A percentile compares a stretch with the other conserved stretches of the same genome.
These are phyloP conservation scores for Cutaneotrichosporon dermatis DNA, from an alignment of 1,284 basidiomycete species.

Conservation along the genomic window DNA sequence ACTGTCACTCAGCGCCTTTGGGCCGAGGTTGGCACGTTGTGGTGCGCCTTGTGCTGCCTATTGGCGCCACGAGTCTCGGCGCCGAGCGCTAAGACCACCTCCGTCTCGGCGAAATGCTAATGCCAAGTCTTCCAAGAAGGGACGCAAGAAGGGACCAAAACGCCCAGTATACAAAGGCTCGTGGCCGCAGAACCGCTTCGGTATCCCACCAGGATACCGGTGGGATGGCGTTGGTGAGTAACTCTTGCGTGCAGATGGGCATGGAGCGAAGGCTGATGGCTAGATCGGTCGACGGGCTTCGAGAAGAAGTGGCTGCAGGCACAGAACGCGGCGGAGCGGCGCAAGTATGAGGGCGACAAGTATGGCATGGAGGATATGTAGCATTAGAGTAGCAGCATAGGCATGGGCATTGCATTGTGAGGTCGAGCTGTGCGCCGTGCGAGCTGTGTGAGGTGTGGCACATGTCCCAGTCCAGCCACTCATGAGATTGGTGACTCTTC, in stretches of 20 bases:
- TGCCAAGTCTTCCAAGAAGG: constrained; percentile 9
- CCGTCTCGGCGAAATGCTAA: constrained; percentile 8
- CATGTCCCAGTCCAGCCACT: too few species aligned
- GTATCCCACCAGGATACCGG: constrained; percentile 87
- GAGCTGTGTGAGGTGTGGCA: too few species aligned
- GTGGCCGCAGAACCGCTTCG: constrained; percentile 90
- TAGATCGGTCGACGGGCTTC: constrained; percentile 88
- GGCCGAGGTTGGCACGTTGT: neutral
- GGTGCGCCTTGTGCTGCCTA: neutral
- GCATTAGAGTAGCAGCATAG: neutral
- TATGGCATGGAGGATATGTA: constrained; percentile 91
- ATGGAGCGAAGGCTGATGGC: constrained; percentile 2
- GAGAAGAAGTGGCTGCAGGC: constrained; percentile 87
- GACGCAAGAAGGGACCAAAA: constrained; percentile 80
- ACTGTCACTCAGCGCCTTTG: neutral
- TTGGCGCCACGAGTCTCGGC: neutral
- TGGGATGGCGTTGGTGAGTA: constrained; percentile 92
- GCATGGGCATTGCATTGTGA: too few species aligned
- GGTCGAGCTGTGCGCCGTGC: too few species aligned
- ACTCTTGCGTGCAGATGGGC: neutral
- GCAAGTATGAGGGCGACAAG: constrained; percentile 65
- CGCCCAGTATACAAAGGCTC: constrained; percentile 82
- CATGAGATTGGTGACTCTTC: too few species aligned
- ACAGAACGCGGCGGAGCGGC: constrained; percentile 66
- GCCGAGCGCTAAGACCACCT: neutral